These are phyloP conservation scores for Paecilomyces variotii DNA, from an alignment of 2,329 filamentous ascomycete species.

Conservation along the genomic window DNA sequence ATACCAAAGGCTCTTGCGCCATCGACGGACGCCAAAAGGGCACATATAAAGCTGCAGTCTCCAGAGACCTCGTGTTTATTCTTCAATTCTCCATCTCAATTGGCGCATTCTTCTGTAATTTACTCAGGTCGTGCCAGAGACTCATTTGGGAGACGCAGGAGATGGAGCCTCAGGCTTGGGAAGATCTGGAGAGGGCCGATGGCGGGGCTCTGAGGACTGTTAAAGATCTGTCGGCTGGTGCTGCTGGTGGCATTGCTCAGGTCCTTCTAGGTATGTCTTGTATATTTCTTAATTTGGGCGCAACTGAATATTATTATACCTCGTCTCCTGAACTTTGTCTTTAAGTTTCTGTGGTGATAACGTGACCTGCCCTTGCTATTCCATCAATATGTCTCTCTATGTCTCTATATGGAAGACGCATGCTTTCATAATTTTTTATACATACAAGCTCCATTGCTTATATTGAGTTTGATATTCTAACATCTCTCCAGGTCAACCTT, in stretches of 20 bases:
- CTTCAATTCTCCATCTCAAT: neutral
- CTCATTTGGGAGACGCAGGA: constrained; percentile 1
- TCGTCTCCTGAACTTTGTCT: neutral
- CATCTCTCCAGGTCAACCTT: constrained; percentile 50
- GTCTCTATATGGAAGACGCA: neutral
- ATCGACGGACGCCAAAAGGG: constrained; percentile 11
- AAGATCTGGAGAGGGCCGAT: constrained; percentile 26
- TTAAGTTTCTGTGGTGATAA: neutral
- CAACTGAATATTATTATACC: neutral
- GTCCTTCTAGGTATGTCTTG: constrained; percentile 72
- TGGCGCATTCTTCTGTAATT: neutral
- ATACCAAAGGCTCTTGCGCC: constrained; percentile 9
- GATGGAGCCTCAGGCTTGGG: constrained; percentile 21
- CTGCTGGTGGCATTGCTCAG: constrained; percentile 85
- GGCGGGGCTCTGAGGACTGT: constrained; percentile 50
- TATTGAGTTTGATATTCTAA: constrained; percentile 18
- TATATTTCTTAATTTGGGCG: neutral
- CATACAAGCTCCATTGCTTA: neutral
- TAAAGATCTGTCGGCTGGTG: constrained; percentile 89
- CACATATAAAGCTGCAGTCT: constrained; percentile 4
- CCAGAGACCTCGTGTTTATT: neutral
- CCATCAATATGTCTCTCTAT: neutral
- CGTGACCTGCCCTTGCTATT: neutral
- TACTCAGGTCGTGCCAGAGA: neutral
- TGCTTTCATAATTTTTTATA: neutral